phyloP scores from a whole-genome alignment of 495 filamentous ascomycete species.

The Penicillium cataractarum region DNA sequence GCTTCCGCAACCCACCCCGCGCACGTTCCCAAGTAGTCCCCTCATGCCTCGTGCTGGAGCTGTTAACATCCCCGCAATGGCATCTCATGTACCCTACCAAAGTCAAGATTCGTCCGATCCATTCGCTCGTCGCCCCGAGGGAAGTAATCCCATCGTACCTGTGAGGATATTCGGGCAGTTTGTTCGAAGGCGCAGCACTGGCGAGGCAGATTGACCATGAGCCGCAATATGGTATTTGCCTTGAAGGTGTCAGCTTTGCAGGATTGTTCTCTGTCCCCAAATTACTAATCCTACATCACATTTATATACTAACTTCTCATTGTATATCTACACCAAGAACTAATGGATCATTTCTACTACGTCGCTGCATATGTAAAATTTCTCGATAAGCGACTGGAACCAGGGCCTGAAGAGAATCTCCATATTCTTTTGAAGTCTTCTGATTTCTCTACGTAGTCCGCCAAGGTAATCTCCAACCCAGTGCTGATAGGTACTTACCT shows the following conservation, averaged over 20 bases:
- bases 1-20: conserved; percentile 18
- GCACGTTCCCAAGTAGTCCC: conserved; percentile 1
- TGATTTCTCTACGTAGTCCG: too few relatives aligned
- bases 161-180: conserved; percentile 28
- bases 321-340: too few relatives aligned
- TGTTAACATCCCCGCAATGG: not conserved
- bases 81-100: not conserved
- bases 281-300: not conserved
- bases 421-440: too few relatives aligned
- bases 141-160: not conserved
- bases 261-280: not conserved
- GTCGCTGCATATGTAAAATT: too few relatives aligned
- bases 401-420: too few relatives aligned
- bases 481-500: too few relatives aligned
- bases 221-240: not conserved
- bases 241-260: not conserved
- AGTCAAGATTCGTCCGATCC: not conserved
- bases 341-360: too few relatives aligned
- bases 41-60: not conserved
- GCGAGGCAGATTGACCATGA: not conserved
- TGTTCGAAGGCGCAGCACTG: not conserved
- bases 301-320: too few relatives aligned
- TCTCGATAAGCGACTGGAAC: too few relatives aligned
- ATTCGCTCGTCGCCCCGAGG: not conserved
- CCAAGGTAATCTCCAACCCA: too few relatives aligned